Evolutionary conservation across 371 early-diverging fungal species (phyloP).

Genomic region (Syncephalastrum contaminatum): DNA sequence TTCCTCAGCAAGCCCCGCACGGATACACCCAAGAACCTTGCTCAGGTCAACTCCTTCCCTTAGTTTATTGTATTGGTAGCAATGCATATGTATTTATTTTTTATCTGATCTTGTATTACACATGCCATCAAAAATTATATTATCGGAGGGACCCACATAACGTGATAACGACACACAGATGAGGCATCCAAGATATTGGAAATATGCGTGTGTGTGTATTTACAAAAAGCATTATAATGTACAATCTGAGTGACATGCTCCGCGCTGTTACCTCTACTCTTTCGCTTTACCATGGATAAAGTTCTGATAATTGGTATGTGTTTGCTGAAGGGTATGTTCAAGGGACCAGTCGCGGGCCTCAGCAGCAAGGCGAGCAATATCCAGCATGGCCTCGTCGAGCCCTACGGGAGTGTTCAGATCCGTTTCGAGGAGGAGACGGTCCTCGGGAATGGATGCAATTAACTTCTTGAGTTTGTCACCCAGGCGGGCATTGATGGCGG

Average conservation of each 20-base stretch:
- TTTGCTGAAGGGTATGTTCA: slow-evolving; percentile 51
- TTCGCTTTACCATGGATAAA: slow-evolving; percentile 40
- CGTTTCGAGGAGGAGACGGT: slow-evolving; percentile 79
- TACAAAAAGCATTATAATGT: too few species aligned
- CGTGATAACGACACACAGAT: too few species aligned
- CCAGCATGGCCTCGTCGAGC: slow-evolving; percentile 58
- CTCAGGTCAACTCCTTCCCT: neutral
- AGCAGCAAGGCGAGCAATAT: slow-evolving; percentile 62
- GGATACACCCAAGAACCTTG: slow-evolving; percentile 8
- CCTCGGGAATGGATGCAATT: slow-evolving; percentile 67
- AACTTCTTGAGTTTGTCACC: slow-evolving; percentile 49
- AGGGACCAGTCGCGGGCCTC: slow-evolving; percentile 66
- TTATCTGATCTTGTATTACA: too few species aligned
- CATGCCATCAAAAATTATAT: too few species aligned
- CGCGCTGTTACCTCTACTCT: neutral
- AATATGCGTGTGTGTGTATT: too few species aligned
- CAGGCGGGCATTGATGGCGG: slow-evolving; percentile 57
- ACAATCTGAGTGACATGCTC: too few species aligned
- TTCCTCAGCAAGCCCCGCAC: slow-evolving; percentile 7
- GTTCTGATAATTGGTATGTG: slow-evolving; percentile 60
- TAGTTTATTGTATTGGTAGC: neutral
- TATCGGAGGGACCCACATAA: too few species aligned
- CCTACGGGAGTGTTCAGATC: slow-evolving; percentile 67
- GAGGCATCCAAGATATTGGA: too few species aligned
- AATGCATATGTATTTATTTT: too few species aligned